These are phyloP conservation scores for Berkeleyomyces rouxiae DNA, from an alignment of 2,329 filamentous ascomycete species.

Conservation along the genomic window DNA sequence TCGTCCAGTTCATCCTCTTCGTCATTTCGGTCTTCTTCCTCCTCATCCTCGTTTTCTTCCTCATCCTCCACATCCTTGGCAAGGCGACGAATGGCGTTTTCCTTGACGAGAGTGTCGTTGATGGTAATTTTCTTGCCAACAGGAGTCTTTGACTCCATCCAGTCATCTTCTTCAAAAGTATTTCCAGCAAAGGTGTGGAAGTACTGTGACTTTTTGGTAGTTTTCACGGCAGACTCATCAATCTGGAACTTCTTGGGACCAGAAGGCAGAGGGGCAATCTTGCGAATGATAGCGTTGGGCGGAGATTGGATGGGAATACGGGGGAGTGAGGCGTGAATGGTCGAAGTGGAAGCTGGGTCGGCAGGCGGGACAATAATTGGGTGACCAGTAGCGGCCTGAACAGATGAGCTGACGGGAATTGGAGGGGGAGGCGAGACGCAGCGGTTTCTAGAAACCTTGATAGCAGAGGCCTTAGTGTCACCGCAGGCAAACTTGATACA, in stretches of 20 bases:
- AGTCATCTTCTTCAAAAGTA: conserved; percentile 69
- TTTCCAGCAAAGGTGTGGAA: conserved; percentile 92
- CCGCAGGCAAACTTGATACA: conserved; percentile 63
- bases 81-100: conserved; percentile 71
- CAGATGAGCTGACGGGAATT: background rate
- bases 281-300: conserved; percentile 1
- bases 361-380: background rate
- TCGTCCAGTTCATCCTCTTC: conserved; percentile 33
- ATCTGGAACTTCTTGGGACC: conserved; percentile 13
- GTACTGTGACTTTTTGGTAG: conserved; percentile 34
- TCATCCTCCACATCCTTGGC: conserved; percentile 87
- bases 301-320: conserved; percentile 7
- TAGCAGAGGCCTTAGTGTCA: background rate
- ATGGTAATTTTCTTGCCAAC: conserved; percentile 63
- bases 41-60: conserved; percentile 44
- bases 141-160: conserved; percentile 58
- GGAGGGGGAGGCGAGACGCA: conserved; percentile 9
- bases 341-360: conserved; percentile 11
- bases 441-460: conserved; percentile 5
- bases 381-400: background rate
- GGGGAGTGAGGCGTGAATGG: conserved; percentile 4
- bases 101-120: conserved; percentile 75
- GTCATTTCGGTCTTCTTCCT: conserved; percentile 32
- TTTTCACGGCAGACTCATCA: conserved; percentile 9
- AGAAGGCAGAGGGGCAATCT: conserved; percentile 5